phyloP scores from a whole-genome alignment of 192 early-diverging fungal genomes.

The Rhizophagus sp. region DNA sequence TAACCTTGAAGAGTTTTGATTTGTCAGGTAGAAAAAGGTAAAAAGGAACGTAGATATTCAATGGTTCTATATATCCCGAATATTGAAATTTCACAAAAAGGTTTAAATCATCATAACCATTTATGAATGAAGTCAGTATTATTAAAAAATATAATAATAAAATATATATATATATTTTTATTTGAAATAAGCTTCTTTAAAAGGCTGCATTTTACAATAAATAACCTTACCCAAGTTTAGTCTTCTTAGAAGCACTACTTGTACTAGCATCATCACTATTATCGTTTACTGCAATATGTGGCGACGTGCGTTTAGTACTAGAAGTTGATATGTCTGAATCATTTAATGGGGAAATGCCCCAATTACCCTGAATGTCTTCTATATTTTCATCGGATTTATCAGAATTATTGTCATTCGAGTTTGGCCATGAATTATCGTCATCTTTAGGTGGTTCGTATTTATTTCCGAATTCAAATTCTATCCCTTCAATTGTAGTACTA shows the following conservation, averaged over 20 bases:
- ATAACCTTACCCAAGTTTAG: conserved; percentile 1
- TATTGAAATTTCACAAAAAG: background rate
- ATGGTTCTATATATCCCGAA: background rate
- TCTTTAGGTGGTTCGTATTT: background rate
- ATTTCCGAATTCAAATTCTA: conserved; percentile 2
- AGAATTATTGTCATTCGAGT: background rate
- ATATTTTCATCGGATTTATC: background rate
- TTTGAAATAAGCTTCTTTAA: background rate
- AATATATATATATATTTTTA: background rate
- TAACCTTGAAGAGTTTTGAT: background rate
- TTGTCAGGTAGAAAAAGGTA: background rate
- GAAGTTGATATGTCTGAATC: background rate
- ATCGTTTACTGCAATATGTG: conserved; percentile 1
- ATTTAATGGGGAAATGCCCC: background rate
- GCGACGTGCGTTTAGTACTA: conserved; percentile 9
- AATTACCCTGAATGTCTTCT: background rate
- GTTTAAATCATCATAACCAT: background rate
- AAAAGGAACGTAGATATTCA: conserved; percentile 2
- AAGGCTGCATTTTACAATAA: background rate
- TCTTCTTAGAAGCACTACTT: background rate
- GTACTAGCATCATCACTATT: background rate
- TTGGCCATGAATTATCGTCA: background rate
- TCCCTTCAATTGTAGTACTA: background rate
- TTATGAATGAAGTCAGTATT: background rate
- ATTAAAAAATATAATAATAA: background rate